Evolutionary conservation across 2,329 filamentous ascomycete species (phyloP).

Genomic region (Cladophialophora yegresii): DNA sequence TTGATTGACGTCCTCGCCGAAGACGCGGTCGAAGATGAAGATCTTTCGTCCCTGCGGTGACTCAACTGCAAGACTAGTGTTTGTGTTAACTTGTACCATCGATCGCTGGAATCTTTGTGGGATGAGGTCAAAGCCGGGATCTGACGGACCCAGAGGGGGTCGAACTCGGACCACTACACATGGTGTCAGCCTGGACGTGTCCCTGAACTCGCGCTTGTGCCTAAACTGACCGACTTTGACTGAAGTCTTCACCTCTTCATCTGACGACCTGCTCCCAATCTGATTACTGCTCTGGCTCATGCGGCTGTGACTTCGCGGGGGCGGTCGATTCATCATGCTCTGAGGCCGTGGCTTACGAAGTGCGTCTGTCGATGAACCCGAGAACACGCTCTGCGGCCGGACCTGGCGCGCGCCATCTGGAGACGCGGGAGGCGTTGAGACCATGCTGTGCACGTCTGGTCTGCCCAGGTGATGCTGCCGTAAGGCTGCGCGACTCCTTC

Average conservation of each 20-base stretch:
- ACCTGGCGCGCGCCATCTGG: conserved; percentile 32
- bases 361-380: conserved; percentile 33
- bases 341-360: conserved; percentile 64
- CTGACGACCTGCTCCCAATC: conserved; percentile 74
- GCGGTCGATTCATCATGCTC: conserved; percentile 76
- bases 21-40: conserved; percentile 96
- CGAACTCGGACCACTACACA: conserved; percentile 81
- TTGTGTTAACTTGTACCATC: conserved; percentile 84
- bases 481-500: conserved; percentile 10
- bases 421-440: conserved; percentile 35
- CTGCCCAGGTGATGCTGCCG: conserved; percentile 1
- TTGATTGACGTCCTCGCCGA: conserved; percentile 78
- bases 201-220: background rate
- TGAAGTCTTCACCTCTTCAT: conserved; percentile 85
- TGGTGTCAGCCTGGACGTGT: conserved; percentile 13
- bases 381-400: conserved; percentile 35
- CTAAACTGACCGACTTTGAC: conserved; percentile 84
- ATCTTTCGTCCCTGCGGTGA: conserved; percentile 89
- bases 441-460: conserved; percentile 19
- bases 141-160: conserved; percentile 76
- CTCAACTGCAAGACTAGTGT: conserved; percentile 84
- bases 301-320: conserved; percentile 78
- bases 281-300: conserved; percentile 74
- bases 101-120: conserved; percentile 92
- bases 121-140: conserved; percentile 92